These are phyloP conservation scores for Groenewaldozyma salmanticensis DNA, from an alignment of 805 yeast species.

Conservation along the genomic window DNA sequence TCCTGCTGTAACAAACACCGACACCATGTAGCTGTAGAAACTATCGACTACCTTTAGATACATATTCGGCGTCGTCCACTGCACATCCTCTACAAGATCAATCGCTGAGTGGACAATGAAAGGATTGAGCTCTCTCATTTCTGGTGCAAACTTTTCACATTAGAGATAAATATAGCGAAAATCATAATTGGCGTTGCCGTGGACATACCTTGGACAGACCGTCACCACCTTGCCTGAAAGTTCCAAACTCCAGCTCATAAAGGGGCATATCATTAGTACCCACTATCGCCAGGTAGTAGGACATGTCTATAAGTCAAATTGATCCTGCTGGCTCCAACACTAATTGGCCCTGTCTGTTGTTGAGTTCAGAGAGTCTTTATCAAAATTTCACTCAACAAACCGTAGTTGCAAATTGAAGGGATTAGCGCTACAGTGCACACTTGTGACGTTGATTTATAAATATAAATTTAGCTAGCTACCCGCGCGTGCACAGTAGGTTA, in stretches of 20 bases:
- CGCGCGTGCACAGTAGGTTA: no score
- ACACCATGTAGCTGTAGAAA: slow-evolving; percentile 73
- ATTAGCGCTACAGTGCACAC: no score
- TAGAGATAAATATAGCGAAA: background rate
- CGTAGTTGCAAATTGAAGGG: no score
- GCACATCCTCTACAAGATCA: slow-evolving; percentile 85
- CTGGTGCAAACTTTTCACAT: slow-evolving; percentile 43
- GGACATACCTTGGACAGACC: slow-evolving; percentile 39
- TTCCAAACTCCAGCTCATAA: slow-evolving; percentile 79
- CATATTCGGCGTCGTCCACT: slow-evolving; percentile 60
- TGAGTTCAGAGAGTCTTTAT: no score
- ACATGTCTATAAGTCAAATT: slow-evolving; percentile 42
- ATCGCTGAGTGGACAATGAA: slow-evolving; percentile 81
- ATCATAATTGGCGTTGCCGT: background rate
- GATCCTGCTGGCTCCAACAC: no score
- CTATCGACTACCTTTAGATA: slow-evolving; percentile 74
- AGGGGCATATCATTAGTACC: slow-evolving; percentile 82
- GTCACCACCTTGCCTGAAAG: slow-evolving; percentile 56
- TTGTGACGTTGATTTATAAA: no score
- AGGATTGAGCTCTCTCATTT: slow-evolving; percentile 72
- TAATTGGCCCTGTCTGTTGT: no score
- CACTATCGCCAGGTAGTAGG: slow-evolving; percentile 81
- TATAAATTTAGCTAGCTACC: no score
- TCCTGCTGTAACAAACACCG: slow-evolving; percentile 82
- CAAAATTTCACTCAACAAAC: no score